Percentiles rank a stretch among this genome's conserved stretches.
phyloP scores from a whole-genome alignment of 192 early-diverging fungal genomes.

The Kickxella alabastrina region DNA sequence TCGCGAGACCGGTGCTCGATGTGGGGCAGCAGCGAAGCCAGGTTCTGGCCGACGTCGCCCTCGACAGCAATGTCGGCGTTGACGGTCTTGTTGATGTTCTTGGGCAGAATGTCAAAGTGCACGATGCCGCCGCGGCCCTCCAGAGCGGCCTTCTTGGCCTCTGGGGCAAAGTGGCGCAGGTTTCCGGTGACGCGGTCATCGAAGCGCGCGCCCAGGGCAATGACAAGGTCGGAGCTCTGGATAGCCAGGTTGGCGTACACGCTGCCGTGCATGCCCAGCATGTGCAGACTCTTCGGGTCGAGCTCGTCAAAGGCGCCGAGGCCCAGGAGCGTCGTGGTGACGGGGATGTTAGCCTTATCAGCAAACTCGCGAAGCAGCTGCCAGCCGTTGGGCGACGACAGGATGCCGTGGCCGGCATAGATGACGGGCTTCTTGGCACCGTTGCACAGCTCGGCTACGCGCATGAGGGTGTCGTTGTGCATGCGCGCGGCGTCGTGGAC shows the following conservation, averaged over 20 bases:
- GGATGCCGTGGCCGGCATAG: slow-evolving; percentile 92
- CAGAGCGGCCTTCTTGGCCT: slow-evolving; percentile 80
- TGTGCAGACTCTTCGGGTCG: slow-evolving; percentile 86
- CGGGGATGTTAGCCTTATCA: slow-evolving; percentile 86
- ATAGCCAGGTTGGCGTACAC: slow-evolving; percentile 98
- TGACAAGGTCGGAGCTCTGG: slow-evolving; percentile 92
- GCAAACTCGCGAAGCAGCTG: slow-evolving; percentile 77
- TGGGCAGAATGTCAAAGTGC: slow-evolving; percentile 99
- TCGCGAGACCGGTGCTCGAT: slow-evolving; percentile 66
- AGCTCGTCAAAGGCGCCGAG: slow-evolving; percentile 92
- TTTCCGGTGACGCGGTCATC: slow-evolving; percentile 97
- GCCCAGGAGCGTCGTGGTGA: slow-evolving; percentile 93
- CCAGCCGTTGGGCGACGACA: slow-evolving; percentile 79
- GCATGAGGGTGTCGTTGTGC: slow-evolving; percentile 56
- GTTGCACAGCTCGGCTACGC: slow-evolving; percentile 83
- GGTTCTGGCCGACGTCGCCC: slow-evolving; percentile 90
- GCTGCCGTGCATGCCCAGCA: slow-evolving; percentile 99
- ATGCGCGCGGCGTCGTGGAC: slow-evolving; percentile 51
- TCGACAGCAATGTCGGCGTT: slow-evolving; percentile 87
- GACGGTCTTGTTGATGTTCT: slow-evolving; percentile 99
- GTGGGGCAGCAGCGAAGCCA: slow-evolving; percentile 74
- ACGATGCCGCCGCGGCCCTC: slow-evolving; percentile 91
- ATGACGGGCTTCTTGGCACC: slow-evolving; percentile 86
- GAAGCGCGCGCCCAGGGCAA: slow-evolving; percentile 95
- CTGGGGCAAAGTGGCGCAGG: slow-evolving; percentile 88